Evolutionary conservation across 2,329 filamentous ascomycete species (phyloP).

Genomic region (Ascochyta viciae-villosae): DNA sequence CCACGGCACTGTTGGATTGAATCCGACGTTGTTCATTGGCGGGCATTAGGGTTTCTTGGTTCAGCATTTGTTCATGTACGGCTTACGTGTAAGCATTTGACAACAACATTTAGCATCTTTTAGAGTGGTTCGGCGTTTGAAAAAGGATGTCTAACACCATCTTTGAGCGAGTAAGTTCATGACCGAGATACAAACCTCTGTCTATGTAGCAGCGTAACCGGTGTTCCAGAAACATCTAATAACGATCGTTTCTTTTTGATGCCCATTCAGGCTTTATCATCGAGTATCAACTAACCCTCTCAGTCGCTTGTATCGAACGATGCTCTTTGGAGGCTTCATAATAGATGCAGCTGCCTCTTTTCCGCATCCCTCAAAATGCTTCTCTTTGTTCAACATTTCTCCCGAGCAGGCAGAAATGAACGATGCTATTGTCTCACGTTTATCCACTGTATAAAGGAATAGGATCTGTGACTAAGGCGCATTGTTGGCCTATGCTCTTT

Average conservation of each 20-base stretch:
- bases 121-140: slow-evolving; percentile 13
- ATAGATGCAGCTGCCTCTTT: too few relatives aligned
- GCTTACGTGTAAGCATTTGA: slow-evolving; percentile 7
- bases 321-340: neutral
- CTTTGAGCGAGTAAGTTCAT: slow-evolving; percentile 1
- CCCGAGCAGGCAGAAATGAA: neutral
- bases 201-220: slow-evolving; percentile 1
- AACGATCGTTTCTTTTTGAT: slow-evolving; percentile 2
- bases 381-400: neutral
- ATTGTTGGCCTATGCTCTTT: neutral
- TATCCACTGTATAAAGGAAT: neutral
- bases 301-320: neutral
- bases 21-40: slow-evolving; percentile 17
- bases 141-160: slow-evolving; percentile 1
- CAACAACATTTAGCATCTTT: slow-evolving; percentile 10
- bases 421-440: neutral
- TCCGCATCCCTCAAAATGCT: neutral
- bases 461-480: neutral
- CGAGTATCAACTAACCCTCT: neutral
- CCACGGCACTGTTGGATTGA: slow-evolving; percentile 27
- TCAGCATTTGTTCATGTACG: slow-evolving; percentile 4
- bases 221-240: slow-evolving; percentile 6
- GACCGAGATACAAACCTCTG: slow-evolving; percentile 5
- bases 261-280: neutral
- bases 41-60: neutral